Conservation (phyloP, 305 asterid species). For the Fraxinus ornus region DNA sequence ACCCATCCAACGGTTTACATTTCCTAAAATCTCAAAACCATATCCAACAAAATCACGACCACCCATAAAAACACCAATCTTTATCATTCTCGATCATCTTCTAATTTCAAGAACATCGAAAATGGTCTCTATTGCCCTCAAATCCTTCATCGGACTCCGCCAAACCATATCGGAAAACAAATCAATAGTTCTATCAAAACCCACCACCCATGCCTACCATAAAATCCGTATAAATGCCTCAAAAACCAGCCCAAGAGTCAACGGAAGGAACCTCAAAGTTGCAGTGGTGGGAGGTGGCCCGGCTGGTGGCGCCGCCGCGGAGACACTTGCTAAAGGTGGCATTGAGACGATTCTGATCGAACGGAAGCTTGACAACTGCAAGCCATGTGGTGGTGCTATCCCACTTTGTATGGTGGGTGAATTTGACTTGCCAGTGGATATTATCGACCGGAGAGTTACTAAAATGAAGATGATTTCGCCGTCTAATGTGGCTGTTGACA, state of each 20-base stretch:
- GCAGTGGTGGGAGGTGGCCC: conserved; percentile 96
- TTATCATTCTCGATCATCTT: conserved; percentile 10
- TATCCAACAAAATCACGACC: conserved; percentile 46
- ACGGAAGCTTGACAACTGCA: conserved; percentile 82
- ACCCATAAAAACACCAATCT: conserved; percentile 27
- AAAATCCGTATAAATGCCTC: conserved; percentile 49
- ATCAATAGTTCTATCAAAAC: conserved; percentile 30
- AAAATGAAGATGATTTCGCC: conserved; percentile 98
- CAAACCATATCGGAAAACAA: conserved; percentile 53
- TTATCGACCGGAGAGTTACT: conserved; percentile 82
- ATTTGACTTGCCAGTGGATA: conserved; percentile 82
- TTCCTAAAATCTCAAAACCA: conserved; percentile 57
- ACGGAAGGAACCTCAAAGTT: conserved; percentile 80
- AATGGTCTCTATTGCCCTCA: conserved; percentile 75
- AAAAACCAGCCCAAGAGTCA: conserved; percentile 72
- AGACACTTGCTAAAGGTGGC: conserved; percentile 79
- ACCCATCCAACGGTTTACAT: conserved; percentile 45
- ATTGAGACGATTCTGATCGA: conserved; percentile 78
- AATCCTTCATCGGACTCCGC: conserved; percentile 87
- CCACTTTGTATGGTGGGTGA: conserved; percentile 97
- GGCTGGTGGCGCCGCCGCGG: conserved; percentile 90
- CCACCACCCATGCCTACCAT: conserved; percentile 34
- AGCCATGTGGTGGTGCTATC: conserved; percentile 96
- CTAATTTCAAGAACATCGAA: not conserved
- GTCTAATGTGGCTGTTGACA: conserved; percentile 85